A percentile compares a stretch with the other conserved stretches of the same genome.
These are phyloP conservation scores for Pythium folliculosum DNA, from an alignment of 352 stramenopile species.

Conservation along the genomic window DNA sequence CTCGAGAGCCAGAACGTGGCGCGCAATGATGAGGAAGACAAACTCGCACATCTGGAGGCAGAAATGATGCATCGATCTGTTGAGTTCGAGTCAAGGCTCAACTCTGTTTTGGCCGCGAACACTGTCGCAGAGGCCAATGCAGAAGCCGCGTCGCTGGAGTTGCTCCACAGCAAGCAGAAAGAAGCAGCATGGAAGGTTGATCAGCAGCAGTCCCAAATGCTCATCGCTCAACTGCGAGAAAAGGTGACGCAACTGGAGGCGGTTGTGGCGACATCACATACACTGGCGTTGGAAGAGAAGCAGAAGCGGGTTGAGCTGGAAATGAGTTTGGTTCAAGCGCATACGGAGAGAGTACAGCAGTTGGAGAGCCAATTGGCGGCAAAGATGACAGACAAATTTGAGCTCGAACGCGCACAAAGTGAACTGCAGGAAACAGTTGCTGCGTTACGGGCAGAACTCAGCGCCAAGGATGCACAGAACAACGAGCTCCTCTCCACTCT, in stretches of 20 bases:
- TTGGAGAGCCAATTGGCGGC: constrained; percentile 14
- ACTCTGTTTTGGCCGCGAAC: constrained; percentile 33
- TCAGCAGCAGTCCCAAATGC: constrained; percentile 38
- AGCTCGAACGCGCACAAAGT: not conserved
- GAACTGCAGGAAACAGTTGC: not conserved
- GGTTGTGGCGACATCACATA: constrained; percentile 21
- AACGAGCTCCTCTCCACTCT: not conserved
- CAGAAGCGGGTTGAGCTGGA: constrained; percentile 23
- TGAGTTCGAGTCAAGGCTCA: constrained; percentile 51
- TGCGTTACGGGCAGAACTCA: not conserved
- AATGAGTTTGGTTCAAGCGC: constrained; percentile 8
- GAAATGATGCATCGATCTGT: constrained; percentile 45
- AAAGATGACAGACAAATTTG: constrained; percentile 20
- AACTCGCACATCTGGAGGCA: constrained; percentile 40
- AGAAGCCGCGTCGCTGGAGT: constrained; percentile 42
- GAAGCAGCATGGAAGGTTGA: constrained; percentile 60
- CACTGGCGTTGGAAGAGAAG: constrained; percentile 38
- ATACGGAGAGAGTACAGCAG: not conserved
- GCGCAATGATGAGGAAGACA: constrained; percentile 29
- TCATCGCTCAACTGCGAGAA: constrained; percentile 33
- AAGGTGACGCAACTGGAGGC: constrained; percentile 35
- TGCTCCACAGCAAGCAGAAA: constrained; percentile 63
- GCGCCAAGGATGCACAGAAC: not conserved
- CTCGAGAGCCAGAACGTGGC: constrained; percentile 22
- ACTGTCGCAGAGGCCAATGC: constrained; percentile 49